Percentiles rank a stretch among this genome's conserved stretches.
Evolutionary conservation across 352 stramenopile species (phyloP).

Genomic region (Phytophthora ohioensis): DNA sequence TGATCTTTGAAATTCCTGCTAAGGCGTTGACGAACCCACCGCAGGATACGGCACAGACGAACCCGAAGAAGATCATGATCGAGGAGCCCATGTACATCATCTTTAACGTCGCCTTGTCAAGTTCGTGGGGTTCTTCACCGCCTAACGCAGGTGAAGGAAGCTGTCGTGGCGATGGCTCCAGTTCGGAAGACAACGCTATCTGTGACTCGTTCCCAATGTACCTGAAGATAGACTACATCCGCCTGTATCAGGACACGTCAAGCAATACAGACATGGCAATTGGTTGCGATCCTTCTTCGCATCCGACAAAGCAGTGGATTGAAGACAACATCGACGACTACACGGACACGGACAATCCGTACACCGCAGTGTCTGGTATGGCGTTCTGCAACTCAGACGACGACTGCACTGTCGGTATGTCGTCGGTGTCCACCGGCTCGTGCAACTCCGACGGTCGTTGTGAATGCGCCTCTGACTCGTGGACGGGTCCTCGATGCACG

Average conservation of each 20-base stretch:
- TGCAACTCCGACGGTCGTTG: slow-evolving; percentile 45
- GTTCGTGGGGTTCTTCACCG: slow-evolving; percentile 76
- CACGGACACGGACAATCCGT: slow-evolving; percentile 56
- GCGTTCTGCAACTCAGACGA: slow-evolving; percentile 58
- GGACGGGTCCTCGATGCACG: slow-evolving; percentile 55
- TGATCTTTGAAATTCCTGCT: slow-evolving; percentile 89
- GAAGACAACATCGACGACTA: slow-evolving; percentile 76
- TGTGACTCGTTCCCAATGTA: slow-evolving; percentile 75
- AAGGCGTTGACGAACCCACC: slow-evolving; percentile 55
- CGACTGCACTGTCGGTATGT: slow-evolving; percentile 53
- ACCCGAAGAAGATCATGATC: slow-evolving; percentile 91
- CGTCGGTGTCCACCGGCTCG: slow-evolving; percentile 36
- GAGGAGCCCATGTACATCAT: slow-evolving; percentile 95
- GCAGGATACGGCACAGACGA: slow-evolving; percentile 58
- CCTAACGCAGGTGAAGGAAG: slow-evolving; percentile 53
- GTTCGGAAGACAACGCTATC: slow-evolving; percentile 45
- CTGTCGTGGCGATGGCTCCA: slow-evolving; percentile 52
- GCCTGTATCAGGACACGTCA: slow-evolving; percentile 61
- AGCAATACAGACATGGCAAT: slow-evolving; percentile 49
- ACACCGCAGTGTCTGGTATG: slow-evolving; percentile 52
- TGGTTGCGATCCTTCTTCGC: slow-evolving; percentile 56
- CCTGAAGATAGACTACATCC: slow-evolving; percentile 84
- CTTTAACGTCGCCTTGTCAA: slow-evolving; percentile 94
- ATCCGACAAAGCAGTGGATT: slow-evolving; percentile 76
- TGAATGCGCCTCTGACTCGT: slow-evolving; percentile 40